Conservation (phyloP, 768 basidiomycete genomes). For the Lyophyllum shimeji region DNA sequence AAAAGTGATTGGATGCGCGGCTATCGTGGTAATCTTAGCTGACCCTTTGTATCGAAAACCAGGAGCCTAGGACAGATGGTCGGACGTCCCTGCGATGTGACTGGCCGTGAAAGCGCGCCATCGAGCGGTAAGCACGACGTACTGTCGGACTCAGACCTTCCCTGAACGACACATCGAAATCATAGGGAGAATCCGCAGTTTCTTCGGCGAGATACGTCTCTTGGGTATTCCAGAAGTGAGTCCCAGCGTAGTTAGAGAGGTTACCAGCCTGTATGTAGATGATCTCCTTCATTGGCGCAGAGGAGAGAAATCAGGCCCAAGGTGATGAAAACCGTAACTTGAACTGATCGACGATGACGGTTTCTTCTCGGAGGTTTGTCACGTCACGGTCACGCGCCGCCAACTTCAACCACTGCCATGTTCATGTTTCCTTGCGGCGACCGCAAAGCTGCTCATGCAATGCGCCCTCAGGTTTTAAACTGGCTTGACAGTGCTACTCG, state of each 20-base stretch:
- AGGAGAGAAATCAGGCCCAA: not conserved
- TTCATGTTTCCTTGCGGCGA: not conserved
- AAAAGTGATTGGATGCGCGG: constrained; percentile 1
- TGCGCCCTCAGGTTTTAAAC: constrained; percentile 5
- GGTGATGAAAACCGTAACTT: not conserved
- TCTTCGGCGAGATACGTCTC: constrained; percentile 62
- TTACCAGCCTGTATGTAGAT: constrained; percentile 75
- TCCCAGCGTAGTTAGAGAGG: constrained; percentile 65
- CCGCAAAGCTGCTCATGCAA: not conserved
- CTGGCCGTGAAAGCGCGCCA: not conserved
- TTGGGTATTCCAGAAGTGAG: constrained; percentile 84
- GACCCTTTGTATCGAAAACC: constrained; percentile 68
- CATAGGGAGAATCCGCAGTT: constrained; percentile 40
- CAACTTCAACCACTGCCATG: not conserved
- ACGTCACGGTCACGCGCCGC: constrained; percentile 8
- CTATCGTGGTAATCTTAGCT: constrained; percentile 11
- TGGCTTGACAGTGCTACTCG: not conserved
- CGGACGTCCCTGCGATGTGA: constrained; percentile 39
- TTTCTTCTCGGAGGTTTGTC: constrained; percentile 10
- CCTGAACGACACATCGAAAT: constrained; percentile 64
- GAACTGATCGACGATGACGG: not conserved
- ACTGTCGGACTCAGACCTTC: constrained; percentile 57
- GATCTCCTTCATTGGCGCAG: constrained; percentile 65
- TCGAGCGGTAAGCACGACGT: constrained; percentile 17
- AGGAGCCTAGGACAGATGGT: constrained; percentile 63